phyloP scores from a whole-genome alignment of 1,284 basidiomycete species.

The Tylopilus orsonianus region DNA sequence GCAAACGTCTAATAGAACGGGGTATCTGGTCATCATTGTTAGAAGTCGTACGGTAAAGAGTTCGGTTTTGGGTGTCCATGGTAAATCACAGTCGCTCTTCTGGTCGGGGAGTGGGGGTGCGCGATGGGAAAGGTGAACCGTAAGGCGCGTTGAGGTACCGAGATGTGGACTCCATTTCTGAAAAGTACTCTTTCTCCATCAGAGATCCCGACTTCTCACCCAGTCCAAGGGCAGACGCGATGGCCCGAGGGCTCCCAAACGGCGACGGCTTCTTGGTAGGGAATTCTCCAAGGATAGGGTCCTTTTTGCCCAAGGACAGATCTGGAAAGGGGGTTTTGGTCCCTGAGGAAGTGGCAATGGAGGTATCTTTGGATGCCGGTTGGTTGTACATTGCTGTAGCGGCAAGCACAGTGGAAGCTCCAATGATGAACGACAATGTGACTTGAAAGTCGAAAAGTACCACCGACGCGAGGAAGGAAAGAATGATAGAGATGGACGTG shows the following conservation, averaged over 20 bases:
- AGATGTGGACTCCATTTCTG: slow-evolving; percentile 50
- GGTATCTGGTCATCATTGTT: slow-evolving; percentile 37
- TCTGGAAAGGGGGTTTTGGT: slow-evolving; percentile 45
- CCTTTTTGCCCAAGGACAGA: slow-evolving; percentile 51
- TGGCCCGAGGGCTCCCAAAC: slow-evolving; percentile 48
- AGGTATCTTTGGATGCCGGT: slow-evolving; percentile 50
- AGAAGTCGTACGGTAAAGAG: slow-evolving; percentile 34
- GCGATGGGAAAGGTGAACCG: slow-evolving; percentile 63
- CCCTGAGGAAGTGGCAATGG: slow-evolving; percentile 38
- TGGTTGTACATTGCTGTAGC: slow-evolving; percentile 90
- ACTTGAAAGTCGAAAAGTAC: slow-evolving; percentile 87
- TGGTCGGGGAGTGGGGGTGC: slow-evolving; percentile 52
- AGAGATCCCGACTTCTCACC: slow-evolving; percentile 33
- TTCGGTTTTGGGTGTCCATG: slow-evolving; percentile 19
- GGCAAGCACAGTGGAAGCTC: slow-evolving; percentile 79
- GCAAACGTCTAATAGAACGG: slow-evolving; percentile 36
- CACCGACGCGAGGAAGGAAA: slow-evolving; percentile 92
- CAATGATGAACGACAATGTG: slow-evolving; percentile 83
- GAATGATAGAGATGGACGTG: slow-evolving; percentile 88
- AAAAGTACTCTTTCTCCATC: slow-evolving; percentile 41
- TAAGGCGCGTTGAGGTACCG: slow-evolving; percentile 65
- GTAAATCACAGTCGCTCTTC: slow-evolving; percentile 33
- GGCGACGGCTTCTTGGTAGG: slow-evolving; percentile 47
- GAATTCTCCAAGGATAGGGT: slow-evolving; percentile 61
- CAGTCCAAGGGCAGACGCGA: slow-evolving; percentile 48